Evolutionary conservation across 495 filamentous ascomycete genomes (phyloP), one percentile per base, ranked within the genome.

Genomic region (Ramalina intermedia): DNA sequence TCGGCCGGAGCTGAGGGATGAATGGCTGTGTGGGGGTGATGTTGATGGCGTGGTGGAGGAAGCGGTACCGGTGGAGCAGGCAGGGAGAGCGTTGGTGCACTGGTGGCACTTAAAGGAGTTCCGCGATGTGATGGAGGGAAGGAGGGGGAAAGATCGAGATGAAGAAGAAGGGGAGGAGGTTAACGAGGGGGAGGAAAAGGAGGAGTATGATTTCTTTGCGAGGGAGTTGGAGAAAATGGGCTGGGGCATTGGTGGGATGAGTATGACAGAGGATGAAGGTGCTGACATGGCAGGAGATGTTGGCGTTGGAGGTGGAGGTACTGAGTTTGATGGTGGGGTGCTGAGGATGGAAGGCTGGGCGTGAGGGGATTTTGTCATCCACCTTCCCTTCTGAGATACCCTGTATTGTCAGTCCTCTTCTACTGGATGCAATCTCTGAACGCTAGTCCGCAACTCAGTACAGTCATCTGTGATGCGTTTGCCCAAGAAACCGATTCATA

Each of bases 31-130:
- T 0, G 93, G 91, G 8, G 80, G 80, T 18, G 87, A 94, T 55
- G 80, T 96, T 4, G 91, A 98, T 55, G 82, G 79, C 1, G 88
- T 93, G 53, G 87, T 96, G 0, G 91, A 96, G 57, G 87, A 95
- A 57, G 85, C 86, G 8, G 61, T 96, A 50, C 89, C 90, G 6
- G 66, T 93, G 5, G 91, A 98, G 63, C 86, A 95, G 64, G 87
- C 86, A 0, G 70, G 95, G 23, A 71, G 91, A 27, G 83, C 79
- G 20, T 60, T 98, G 46, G 94, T 88, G 35, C 84, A 93, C 61
- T 98, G 91, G 85, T 85, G 87, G 68, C 91, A 95, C 60, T 66
- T 94, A 55, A 74, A 83, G 37, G 63, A 77, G 44, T 96, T 91
- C 55, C 81, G 83, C 27, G 82, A 85, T 41, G 72, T 76, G 27